phyloP scores from a whole-genome alignment of 2,329 filamentous ascomycete species.

The Ascochyta clinopodiicola region DNA sequence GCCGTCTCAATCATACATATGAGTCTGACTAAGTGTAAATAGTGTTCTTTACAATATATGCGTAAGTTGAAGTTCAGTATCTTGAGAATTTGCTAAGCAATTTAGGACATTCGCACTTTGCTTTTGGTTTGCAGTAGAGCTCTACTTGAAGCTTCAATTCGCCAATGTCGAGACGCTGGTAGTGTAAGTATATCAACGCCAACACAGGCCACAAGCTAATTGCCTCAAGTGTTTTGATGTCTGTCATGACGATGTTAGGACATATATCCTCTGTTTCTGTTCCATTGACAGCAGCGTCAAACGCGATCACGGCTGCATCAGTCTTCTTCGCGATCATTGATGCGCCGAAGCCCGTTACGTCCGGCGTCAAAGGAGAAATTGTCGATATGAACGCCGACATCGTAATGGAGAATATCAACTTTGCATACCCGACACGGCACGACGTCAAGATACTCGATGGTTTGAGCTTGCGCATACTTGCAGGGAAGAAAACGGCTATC shows the following conservation, averaged over 20 bases:
- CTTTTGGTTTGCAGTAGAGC: slow-evolving; percentile 35
- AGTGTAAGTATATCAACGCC: slow-evolving; percentile 19
- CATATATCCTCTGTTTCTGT: slow-evolving; percentile 27
- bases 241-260: slow-evolving; percentile 30
- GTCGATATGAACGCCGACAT: slow-evolving; percentile 33
- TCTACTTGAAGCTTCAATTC: slow-evolving; percentile 24
- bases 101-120: slow-evolving; percentile 32
- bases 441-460: slow-evolving; percentile 86
- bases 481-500: slow-evolving; percentile 89
- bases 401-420: slow-evolving; percentile 26
- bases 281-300: slow-evolving; percentile 24
- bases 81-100: background rate
- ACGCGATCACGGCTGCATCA: slow-evolving; percentile 27
- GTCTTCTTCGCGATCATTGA: slow-evolving; percentile 37
- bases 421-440: slow-evolving; percentile 58
- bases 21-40: background rate
- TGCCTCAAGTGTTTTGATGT: slow-evolving; percentile 29
- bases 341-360: slow-evolving; percentile 21
- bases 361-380: slow-evolving; percentile 19
- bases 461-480: slow-evolving; percentile 77
- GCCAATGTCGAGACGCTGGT: slow-evolving; percentile 25
- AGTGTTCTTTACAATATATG: slow-evolving; percentile 36
- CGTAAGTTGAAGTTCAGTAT: slow-evolving; percentile 14
- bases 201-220: background rate
- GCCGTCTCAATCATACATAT: background rate